These are phyloP conservation scores for Claviceps paspali DNA, from an alignment of 2,329 filamentous ascomycete genomes.

Conservation along the genomic window DNA sequence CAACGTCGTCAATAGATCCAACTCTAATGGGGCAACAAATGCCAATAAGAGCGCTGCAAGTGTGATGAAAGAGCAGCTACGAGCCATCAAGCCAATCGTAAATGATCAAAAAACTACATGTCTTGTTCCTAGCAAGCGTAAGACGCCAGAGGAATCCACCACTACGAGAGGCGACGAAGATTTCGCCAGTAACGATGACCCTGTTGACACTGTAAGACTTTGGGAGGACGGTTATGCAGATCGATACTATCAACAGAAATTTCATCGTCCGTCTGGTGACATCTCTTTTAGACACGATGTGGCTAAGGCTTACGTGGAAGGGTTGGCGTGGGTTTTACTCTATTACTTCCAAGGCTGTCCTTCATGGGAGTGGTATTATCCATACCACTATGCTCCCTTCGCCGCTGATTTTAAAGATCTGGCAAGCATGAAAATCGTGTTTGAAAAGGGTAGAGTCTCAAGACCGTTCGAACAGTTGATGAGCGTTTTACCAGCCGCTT, in stretches of 20 bases:
- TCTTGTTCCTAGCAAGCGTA: slow-evolving; percentile 57
- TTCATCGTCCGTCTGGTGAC: slow-evolving; percentile 67
- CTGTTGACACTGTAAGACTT: slow-evolving; percentile 68
- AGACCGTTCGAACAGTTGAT: slow-evolving; percentile 94
- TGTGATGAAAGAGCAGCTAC: slow-evolving; percentile 66
- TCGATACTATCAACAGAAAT: slow-evolving; percentile 95
- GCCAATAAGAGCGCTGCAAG: slow-evolving; percentile 94
- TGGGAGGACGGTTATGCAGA: slow-evolving; percentile 96
- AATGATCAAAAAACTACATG: slow-evolving; percentile 19
- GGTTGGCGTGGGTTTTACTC: slow-evolving; percentile 82
- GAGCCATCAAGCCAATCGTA: slow-evolving; percentile 22
- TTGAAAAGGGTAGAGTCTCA: slow-evolving; percentile 74
- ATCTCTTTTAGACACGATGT: slow-evolving; percentile 79
- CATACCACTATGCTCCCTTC: slow-evolving; percentile 96
- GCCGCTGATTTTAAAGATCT: slow-evolving; percentile 86
- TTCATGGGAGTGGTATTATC: slow-evolving; percentile 99
- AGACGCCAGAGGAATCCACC: slow-evolving; percentile 32
- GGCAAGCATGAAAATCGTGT: slow-evolving; percentile 61
- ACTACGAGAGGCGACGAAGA: neutral
- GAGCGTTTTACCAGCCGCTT: slow-evolving; percentile 90
- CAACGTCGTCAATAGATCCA: slow-evolving; percentile 65
- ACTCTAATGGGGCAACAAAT: slow-evolving; percentile 51
- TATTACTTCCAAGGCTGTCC: slow-evolving; percentile 99
- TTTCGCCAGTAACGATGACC: slow-evolving; percentile 29
- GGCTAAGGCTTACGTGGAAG: slow-evolving; percentile 82